Evolutionary conservation across 2,329 filamentous ascomycete genomes (phyloP).

Genomic region (Ascochyta lentis): DNA sequence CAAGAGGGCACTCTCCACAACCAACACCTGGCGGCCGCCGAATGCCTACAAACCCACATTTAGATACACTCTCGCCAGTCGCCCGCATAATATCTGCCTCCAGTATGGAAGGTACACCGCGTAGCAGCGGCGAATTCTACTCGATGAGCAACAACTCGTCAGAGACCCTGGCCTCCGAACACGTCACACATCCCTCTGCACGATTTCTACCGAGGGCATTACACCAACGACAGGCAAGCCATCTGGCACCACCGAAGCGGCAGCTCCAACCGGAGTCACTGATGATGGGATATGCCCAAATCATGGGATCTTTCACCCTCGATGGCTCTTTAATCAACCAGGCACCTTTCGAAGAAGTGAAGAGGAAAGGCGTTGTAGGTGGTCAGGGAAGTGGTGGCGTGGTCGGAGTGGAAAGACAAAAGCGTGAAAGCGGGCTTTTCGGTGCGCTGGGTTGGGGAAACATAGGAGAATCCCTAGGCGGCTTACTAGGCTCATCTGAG

Average conservation of each 20-base stretch:
- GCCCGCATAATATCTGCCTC: constrained; percentile 78
- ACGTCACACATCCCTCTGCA: constrained; percentile 60
- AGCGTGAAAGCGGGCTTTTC: constrained; percentile 79
- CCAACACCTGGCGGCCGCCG: constrained; percentile 25
- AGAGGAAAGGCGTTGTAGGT: constrained; percentile 88
- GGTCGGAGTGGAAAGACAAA: constrained; percentile 77
- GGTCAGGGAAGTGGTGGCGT: constrained; percentile 84
- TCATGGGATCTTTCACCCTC: constrained; percentile 88
- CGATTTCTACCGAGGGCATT: constrained; percentile 54
- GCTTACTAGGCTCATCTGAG: constrained; percentile 83
- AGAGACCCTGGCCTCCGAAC: constrained; percentile 91
- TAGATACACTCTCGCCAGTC: constrained; percentile 66
- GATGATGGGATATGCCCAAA: constrained; percentile 98
- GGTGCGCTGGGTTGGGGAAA: constrained; percentile 86
- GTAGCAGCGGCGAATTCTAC: constrained; percentile 95
- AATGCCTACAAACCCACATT: constrained; percentile 48
- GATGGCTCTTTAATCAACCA: constrained; percentile 92
- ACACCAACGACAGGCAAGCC: constrained; percentile 41
- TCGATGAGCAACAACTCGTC: constrained; percentile 93
- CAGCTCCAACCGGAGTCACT: constrained; percentile 71
- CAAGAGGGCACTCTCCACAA: constrained; percentile 22
- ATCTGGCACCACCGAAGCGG: constrained; percentile 41
- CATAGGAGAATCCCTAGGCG: constrained; percentile 85
- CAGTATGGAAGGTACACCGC: constrained; percentile 76
- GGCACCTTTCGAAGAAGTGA: constrained; percentile 91